These are phyloP conservation scores for Russula olivacea DNA, from an alignment of 768 basidiomycete genomes.

Conservation along the genomic window DNA sequence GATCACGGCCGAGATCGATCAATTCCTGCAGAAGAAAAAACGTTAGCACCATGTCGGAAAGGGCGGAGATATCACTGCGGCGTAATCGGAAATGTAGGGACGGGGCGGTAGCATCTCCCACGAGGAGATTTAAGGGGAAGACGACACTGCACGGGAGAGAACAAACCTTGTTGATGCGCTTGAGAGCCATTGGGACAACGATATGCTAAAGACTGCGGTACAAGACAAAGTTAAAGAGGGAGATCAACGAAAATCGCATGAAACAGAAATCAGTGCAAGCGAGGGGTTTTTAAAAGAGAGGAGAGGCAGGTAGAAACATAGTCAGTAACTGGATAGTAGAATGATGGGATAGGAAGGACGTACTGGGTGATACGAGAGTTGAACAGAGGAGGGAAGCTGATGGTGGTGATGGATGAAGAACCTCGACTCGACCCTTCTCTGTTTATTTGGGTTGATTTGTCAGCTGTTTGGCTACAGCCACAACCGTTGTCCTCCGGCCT, in stretches of 20 bases:
- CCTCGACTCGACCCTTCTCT: slow-evolving; percentile 23
- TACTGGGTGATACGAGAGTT: slow-evolving; percentile 30
- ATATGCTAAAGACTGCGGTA: slow-evolving; percentile 13
- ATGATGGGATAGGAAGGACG: slow-evolving; percentile 3
- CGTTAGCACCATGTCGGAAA: slow-evolving; percentile 4
- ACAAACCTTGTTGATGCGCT: slow-evolving; percentile 98
- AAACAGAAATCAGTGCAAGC: slow-evolving; percentile 20
- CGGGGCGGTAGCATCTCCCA: neutral
- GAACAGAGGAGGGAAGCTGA: slow-evolving; percentile 29
- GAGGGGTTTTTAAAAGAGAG: neutral
- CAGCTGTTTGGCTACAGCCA: slow-evolving; percentile 33
- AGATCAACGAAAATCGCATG: slow-evolving; percentile 38
- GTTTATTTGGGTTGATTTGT: slow-evolving; percentile 37
- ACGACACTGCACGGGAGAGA: slow-evolving; percentile 12
- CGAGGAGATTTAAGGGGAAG: neutral
- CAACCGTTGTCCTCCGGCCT: neutral
- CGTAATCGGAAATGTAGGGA: slow-evolving; percentile 1
- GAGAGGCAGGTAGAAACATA: neutral
- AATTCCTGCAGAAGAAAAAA: slow-evolving; percentile 68
- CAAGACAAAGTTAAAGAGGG: slow-evolving; percentile 29
- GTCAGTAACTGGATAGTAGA: slow-evolving; percentile 11
- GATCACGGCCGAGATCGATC: slow-evolving; percentile 98
- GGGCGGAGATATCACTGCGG: slow-evolving; percentile 4
- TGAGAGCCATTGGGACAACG: slow-evolving; percentile 71
- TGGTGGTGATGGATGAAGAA: slow-evolving; percentile 27